Evolutionary conservation across 2,329 filamentous ascomycete species (phyloP).

Genomic region (Xylariaceae sp.): DNA sequence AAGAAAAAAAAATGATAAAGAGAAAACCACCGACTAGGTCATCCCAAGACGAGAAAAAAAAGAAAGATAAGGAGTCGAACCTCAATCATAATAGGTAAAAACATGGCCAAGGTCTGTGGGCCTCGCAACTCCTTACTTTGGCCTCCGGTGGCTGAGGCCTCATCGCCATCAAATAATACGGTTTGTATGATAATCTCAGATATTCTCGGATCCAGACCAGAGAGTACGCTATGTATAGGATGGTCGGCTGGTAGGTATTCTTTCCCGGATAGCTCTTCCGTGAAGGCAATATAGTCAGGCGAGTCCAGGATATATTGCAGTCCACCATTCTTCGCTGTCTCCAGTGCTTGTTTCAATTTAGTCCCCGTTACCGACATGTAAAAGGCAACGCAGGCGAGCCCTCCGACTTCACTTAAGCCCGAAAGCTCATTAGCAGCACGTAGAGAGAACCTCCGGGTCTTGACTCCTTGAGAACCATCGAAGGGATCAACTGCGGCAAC

Average conservation of each 20-base stretch:
- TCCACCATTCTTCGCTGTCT: conserved; percentile 32
- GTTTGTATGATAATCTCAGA: conserved; percentile 39
- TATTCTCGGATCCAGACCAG: conserved; percentile 35
- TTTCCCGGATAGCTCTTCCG: conserved; percentile 24
- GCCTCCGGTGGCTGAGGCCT: conserved; percentile 23
- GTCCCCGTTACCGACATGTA: conserved; percentile 24
- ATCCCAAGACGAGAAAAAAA: neutral
- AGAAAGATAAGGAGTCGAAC: conserved; percentile 14
- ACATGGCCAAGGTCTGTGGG: conserved; percentile 34
- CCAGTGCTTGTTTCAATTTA: conserved; percentile 22
- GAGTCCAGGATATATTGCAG: conserved; percentile 3
- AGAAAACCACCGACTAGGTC: neutral
- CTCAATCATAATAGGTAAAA: conserved; percentile 41
- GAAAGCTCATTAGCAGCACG: conserved; percentile 27
- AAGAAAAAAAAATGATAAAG: neutral
- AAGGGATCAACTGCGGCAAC: conserved; percentile 38
- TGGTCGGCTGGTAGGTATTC: conserved; percentile 29
- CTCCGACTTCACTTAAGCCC: conserved; percentile 28
- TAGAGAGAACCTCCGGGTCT: conserved; percentile 37
- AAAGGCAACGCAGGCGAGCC: conserved; percentile 32
- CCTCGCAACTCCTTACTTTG: conserved; percentile 19
- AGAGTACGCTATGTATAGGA: conserved; percentile 25
- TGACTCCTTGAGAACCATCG: conserved; percentile 17
- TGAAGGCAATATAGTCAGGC: conserved; percentile 24
- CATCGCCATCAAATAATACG: conserved; percentile 30